phyloP scores from a whole-genome alignment of 1,139 yeast species.

The Candida frijolesensis region DNA sequence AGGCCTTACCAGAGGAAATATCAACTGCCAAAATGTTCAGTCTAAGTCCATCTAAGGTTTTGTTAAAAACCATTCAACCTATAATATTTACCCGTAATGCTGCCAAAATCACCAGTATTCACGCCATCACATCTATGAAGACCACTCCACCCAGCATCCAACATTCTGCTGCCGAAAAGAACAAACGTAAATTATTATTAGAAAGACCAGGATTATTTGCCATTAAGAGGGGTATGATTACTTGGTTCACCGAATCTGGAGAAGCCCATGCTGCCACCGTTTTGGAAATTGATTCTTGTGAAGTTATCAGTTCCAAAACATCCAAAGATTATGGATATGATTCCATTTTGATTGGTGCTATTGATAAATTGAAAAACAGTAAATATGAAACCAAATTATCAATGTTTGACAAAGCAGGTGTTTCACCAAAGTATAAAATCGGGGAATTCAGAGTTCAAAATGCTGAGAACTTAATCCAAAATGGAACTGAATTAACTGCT shows the following conservation, averaged over 20 bases:
- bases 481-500: slow-evolving; percentile 80
- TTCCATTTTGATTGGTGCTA: slow-evolving; percentile 89
- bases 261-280: slow-evolving; percentile 78
- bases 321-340: slow-evolving; percentile 71
- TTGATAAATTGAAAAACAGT: slow-evolving; percentile 66
- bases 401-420: slow-evolving; percentile 78
- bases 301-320: slow-evolving; percentile 76
- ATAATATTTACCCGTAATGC: slow-evolving; percentile 24
- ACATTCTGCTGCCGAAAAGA: slow-evolving; percentile 60
- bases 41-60: slow-evolving; percentile 2
- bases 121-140: slow-evolving; percentile 51
- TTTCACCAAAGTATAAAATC: slow-evolving; percentile 77
- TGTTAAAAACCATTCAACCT: neutral
- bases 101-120: slow-evolving; percentile 58
- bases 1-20: neutral
- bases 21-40: neutral
- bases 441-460: slow-evolving; percentile 79
- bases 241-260: slow-evolving; percentile 76
- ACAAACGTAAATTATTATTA: slow-evolving; percentile 67
- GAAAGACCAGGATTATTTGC: slow-evolving; percentile 84
- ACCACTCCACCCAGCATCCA: slow-evolving; percentile 46
- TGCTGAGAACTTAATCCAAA: slow-evolving; percentile 64
- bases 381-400: slow-evolving; percentile 62
- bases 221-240: slow-evolving; percentile 85
- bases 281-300: slow-evolving; percentile 83